Conservation (phyloP, 2,329 filamentous ascomycete species). For the Chlorencoelia australis region DNA sequence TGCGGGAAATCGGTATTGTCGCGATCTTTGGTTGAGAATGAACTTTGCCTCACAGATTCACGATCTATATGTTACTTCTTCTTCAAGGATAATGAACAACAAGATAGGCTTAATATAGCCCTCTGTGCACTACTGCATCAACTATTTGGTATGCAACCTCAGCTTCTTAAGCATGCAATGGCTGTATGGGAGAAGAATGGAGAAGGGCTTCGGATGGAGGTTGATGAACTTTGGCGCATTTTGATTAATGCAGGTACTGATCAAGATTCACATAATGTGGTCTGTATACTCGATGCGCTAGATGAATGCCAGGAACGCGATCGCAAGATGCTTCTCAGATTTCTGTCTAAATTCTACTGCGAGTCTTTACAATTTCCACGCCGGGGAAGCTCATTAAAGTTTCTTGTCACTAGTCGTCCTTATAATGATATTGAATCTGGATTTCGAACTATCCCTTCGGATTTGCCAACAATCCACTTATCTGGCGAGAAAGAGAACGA, state of each 20-base stretch:
- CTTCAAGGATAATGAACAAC: background rate
- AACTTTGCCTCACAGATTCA: background rate
- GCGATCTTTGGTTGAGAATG: background rate
- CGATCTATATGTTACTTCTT: constrained; percentile 1
- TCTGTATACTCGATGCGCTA: constrained; percentile 5
- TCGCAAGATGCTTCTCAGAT: constrained; percentile 1
- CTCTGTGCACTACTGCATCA: background rate
- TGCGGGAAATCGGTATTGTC: background rate
- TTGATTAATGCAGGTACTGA: background rate
- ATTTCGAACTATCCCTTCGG: background rate
- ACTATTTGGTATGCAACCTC: background rate
- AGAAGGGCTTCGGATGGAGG: background rate
- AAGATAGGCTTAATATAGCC: background rate
- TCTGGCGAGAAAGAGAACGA: constrained; percentile 2
- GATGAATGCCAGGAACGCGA: constrained; percentile 1
- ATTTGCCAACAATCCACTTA: background rate
- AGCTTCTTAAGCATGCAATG: background rate
- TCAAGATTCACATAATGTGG: background rate
- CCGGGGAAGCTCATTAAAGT: background rate
- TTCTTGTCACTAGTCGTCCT: constrained; percentile 5
- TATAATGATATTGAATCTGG: constrained; percentile 1
- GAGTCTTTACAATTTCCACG: background rate
- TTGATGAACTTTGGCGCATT: background rate
- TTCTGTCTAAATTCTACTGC: background rate
- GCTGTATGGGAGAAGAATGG: background rate